A percentile compares a stretch with the other conserved stretches of the same genome.
Evolutionary conservation across 2,329 filamentous ascomycete genomes (phyloP).

Genomic region (Aspergillus glaucus): DNA sequence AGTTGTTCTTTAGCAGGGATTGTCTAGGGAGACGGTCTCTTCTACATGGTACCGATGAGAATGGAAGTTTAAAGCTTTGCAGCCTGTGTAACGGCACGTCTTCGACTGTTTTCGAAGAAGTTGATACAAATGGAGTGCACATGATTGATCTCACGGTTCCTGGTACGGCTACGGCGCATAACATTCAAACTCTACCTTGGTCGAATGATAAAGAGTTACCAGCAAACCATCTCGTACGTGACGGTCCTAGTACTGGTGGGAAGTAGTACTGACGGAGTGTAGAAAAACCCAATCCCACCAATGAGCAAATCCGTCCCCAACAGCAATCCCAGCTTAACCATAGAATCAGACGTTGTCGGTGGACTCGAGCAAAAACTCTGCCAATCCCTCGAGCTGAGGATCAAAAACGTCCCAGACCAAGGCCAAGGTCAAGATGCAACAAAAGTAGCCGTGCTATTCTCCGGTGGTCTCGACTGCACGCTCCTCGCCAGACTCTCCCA

Average conservation of each 20-base stretch:
- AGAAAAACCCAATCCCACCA: conserved; percentile 39
- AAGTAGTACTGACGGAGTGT: not conserved
- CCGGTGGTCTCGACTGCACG: conserved; percentile 89
- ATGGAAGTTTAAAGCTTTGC: conserved; percentile 55
- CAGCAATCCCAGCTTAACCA: conserved; percentile 20
- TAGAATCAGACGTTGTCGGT: conserved; percentile 47
- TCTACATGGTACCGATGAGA: conserved; percentile 48
- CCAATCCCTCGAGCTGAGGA: conserved; percentile 58
- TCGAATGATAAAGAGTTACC: conserved; percentile 10
- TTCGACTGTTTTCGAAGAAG: conserved; percentile 61
- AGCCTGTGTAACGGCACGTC: conserved; percentile 59
- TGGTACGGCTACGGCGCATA: conserved; percentile 6
- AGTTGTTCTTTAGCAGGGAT: conserved; percentile 78
- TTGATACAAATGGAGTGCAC: conserved; percentile 79
- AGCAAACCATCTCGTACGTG: conserved; percentile 19
- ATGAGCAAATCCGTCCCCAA: conserved; percentile 38
- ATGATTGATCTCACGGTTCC: conserved; percentile 49
- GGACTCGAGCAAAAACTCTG: conserved; percentile 51
- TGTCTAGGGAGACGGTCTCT: conserved; percentile 81
- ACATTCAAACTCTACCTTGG: conserved; percentile 25
- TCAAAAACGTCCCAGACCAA: conserved; percentile 56
- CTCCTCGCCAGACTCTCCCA: conserved; percentile 75
- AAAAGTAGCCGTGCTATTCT: conserved; percentile 75
- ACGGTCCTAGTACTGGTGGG: not conserved
- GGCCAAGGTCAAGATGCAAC: conserved; percentile 17